Evolutionary conservation across 2,329 filamentous ascomycete species (phyloP).

Genomic region (Alternaria longipes): DNA sequence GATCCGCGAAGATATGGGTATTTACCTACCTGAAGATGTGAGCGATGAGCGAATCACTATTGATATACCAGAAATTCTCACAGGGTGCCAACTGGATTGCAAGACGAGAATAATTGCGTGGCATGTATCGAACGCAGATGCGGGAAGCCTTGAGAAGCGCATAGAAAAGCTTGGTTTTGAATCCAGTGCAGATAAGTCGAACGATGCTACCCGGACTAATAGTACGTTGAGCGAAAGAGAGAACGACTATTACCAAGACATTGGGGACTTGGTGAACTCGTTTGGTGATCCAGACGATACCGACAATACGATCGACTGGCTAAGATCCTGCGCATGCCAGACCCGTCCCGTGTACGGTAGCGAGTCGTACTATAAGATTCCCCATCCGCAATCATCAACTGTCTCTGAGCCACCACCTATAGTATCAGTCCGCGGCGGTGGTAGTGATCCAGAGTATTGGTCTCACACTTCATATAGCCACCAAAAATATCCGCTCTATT

Average conservation of each 20-base stretch:
- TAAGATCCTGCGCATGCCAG: not conserved
- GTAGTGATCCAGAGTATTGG: not conserved
- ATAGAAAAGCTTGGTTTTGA: not conserved
- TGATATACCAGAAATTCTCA: conserved; percentile 5
- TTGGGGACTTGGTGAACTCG: not conserved
- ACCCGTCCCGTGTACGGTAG: not conserved
- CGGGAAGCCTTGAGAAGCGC: not conserved
- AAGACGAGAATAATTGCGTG: conserved; percentile 7
- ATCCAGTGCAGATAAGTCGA: not conserved
- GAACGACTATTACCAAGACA: not conserved
- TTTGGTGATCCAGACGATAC: not conserved
- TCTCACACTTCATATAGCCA: not conserved
- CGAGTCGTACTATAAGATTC: not conserved
- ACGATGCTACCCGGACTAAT: not conserved
- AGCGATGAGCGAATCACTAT: conserved; percentile 17
- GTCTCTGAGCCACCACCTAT: not conserved
- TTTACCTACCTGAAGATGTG: conserved; percentile 19
- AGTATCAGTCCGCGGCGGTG: not conserved
- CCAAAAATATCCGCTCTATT: not conserved
- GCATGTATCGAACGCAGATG: conserved; percentile 11
- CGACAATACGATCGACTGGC: not conserved
- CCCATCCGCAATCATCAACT: not conserved
- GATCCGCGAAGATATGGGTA: conserved; percentile 17
- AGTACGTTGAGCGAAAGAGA: not conserved
- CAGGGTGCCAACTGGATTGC: not conserved